Evolutionary conservation across 2,329 filamentous ascomycete species (phyloP).

Genomic region (Colletotrichum liriopes): DNA sequence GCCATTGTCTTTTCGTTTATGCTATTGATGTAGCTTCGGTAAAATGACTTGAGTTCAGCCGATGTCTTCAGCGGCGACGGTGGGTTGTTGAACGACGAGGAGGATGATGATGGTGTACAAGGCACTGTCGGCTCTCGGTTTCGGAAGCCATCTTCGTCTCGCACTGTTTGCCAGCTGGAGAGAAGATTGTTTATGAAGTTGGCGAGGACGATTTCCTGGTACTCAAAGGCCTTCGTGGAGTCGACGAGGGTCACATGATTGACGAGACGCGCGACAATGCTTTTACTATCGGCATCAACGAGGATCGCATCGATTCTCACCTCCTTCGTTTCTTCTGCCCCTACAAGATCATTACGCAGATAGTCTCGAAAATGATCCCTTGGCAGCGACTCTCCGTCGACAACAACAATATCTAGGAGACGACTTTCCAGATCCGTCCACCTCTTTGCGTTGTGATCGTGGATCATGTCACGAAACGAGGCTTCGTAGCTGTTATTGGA

Average conservation of each 20-base stretch:
- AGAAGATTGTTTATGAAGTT: conserved; percentile 5
- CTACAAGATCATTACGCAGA: neutral
- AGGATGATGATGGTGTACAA: neutral
- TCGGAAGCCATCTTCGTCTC: conserved; percentile 9
- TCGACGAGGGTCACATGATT: neutral
- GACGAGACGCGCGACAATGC: conserved; percentile 18
- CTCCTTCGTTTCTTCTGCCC: neutral
- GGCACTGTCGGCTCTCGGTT: neutral
- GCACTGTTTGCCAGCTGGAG: conserved; percentile 13
- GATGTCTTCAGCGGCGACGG: neutral
- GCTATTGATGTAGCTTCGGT: conserved; percentile 50
- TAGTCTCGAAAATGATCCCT: neutral
- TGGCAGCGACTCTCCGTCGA: neutral
- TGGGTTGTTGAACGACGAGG: neutral
- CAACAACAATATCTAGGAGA: neutral
- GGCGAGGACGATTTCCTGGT: conserved; percentile 22
- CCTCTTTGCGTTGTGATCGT: neutral
- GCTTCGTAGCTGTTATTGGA: neutral
- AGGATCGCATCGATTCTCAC: conserved; percentile 20
- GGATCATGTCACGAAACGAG: neutral
- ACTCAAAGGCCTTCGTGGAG: neutral
- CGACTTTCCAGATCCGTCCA: neutral
- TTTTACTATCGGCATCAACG: neutral
- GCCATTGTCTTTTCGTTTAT: conserved; percentile 52
- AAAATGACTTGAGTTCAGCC: conserved; percentile 36